Base-by-base conservation (phyloP, 2,329 filamentous ascomycete species). In the Aspergillus chevalieri region DNA sequence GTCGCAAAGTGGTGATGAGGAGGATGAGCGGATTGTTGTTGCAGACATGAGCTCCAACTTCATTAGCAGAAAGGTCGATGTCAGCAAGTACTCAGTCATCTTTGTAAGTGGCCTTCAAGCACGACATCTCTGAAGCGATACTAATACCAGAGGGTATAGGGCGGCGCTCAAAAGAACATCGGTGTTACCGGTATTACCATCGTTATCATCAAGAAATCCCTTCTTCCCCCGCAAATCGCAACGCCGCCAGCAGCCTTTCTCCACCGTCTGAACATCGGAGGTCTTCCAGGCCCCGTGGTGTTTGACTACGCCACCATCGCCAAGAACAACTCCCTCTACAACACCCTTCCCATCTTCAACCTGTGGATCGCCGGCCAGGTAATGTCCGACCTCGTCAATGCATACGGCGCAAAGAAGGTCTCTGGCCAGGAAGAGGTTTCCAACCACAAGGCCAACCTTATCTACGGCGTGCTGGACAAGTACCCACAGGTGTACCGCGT, bases 41-140 rank as follows among this genome's bases (percentile, higher is more conserved):
- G 89, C 88, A 17, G 92, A 97, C 69, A 95, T 97, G 87, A 87
- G 82, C 43, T 95, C 89, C 51, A 97, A 96, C 70, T 95, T 97
- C 65, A 82, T 97, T 46, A 89, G 88, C 43, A 78, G 89, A 41
- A 80, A 78, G 54, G 80, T 96, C 21, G 85, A 91, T 30, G 80
- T 94, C 44, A 77, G 76, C 58, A 91, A 93, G 65, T 95, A 86
- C 71, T 86, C 85, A 1, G 76, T 86, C 57, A 86, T 97, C 65
- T 96, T 96, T 74, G 94, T 90, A 64, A 54, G 73, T 57, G 44
- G 36, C 2, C 38, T 5, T 7, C 38, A 41, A 41, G 17, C 3
- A 36, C 10, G 34, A 17, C 14, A n/a, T 36, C n/a, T 17, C 34
- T 36, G n/a, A 17, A 38, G 34, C 1, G 34, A 21, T 9, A 46